A percentile compares a stretch with the other conserved stretches of the same genome.
Evolutionary conservation across 2,329 filamentous ascomycete species (phyloP).

Genomic region (Clarireedia hainanense): DNA sequence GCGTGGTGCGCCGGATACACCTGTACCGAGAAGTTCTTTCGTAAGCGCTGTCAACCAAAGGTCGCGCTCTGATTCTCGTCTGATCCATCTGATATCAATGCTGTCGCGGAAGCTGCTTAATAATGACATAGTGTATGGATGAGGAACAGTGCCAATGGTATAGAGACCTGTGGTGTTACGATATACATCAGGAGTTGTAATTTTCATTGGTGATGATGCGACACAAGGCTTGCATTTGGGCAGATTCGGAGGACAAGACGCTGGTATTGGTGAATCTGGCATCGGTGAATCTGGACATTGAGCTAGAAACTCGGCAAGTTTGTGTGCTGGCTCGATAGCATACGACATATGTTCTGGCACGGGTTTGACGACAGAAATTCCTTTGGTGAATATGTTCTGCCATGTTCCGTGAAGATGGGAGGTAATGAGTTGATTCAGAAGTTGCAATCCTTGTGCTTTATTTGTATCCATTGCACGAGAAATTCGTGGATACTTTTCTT

Average conservation of each 20-base stretch:
- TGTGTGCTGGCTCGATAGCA: constrained; percentile 60
- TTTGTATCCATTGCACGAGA: constrained; percentile 51
- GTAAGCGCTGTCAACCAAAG: constrained; percentile 70
- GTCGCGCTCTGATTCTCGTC: constrained; percentile 64
- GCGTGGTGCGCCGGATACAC: constrained; percentile 55
- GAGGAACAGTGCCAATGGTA: constrained; percentile 80
- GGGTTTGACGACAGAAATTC: constrained; percentile 77
- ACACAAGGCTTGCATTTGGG: constrained; percentile 69
- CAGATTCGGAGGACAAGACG: constrained; percentile 77
- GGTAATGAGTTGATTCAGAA: constrained; percentile 70
- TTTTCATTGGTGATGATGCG: constrained; percentile 52
- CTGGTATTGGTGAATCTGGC: constrained; percentile 56
- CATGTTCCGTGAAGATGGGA: constrained; percentile 79
- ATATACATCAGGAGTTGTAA: constrained; percentile 60
- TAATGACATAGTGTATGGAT: constrained; percentile 76
- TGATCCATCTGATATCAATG: constrained; percentile 57
- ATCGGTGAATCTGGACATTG: constrained; percentile 68
- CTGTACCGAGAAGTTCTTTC: constrained; percentile 55
- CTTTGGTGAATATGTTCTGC: constrained; percentile 68
- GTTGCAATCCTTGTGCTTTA: constrained; percentile 51
- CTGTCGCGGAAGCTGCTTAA: constrained; percentile 55
- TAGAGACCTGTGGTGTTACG: constrained; percentile 66
- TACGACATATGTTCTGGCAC: constrained; percentile 66
- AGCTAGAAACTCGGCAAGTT: constrained; percentile 67
- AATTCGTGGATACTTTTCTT: constrained; percentile 59